Evolutionary conservation across 768 basidiomycete genomes (phyloP).

Genomic region (Tricholoma terreum): DNA sequence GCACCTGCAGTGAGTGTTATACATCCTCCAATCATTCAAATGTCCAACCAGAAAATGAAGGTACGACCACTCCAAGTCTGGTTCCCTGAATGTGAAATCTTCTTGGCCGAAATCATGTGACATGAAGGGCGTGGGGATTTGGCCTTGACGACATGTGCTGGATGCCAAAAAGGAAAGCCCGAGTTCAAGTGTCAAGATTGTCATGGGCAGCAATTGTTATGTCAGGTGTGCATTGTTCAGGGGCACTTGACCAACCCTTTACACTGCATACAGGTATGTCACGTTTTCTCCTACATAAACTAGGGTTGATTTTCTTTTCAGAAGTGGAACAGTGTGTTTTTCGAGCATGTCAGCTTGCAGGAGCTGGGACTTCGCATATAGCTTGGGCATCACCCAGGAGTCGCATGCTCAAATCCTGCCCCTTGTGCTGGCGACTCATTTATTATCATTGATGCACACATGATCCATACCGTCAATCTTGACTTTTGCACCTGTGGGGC

Average conservation of each 20-base stretch:
- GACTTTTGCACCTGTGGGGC: slow-evolving; percentile 21
- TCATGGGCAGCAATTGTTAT: not conserved
- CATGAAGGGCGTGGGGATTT: slow-evolving; percentile 8
- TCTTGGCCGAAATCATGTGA: slow-evolving; percentile 7
- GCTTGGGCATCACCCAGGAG: slow-evolving; percentile 6
- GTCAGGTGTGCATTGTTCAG: slow-evolving; percentile 2
- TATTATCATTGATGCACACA: slow-evolving; percentile 18
- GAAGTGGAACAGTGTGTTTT: slow-evolving; percentile 10
- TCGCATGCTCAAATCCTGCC: slow-evolving; percentile 22
- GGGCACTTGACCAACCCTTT: slow-evolving; percentile 4
- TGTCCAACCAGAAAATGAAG: not conserved
- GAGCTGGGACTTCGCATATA: not conserved
- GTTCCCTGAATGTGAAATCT: slow-evolving; percentile 2
- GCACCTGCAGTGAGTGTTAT: too few species aligned
- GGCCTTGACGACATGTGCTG: not conserved
- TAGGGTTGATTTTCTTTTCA: not conserved
- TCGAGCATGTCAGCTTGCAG: not conserved
- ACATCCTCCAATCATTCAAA: too few species aligned
- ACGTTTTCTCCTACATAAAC: not conserved
- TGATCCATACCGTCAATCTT: slow-evolving; percentile 19
- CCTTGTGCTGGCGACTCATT: slow-evolving; percentile 5
- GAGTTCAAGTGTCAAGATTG: slow-evolving; percentile 10
- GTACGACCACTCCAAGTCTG: slow-evolving; percentile 1
- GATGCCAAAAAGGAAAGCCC: not conserved
- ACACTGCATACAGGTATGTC: not conserved